Base-by-base conservation (phyloP, 169 alveolate species). In the Cryptosporidium felis region DNA sequence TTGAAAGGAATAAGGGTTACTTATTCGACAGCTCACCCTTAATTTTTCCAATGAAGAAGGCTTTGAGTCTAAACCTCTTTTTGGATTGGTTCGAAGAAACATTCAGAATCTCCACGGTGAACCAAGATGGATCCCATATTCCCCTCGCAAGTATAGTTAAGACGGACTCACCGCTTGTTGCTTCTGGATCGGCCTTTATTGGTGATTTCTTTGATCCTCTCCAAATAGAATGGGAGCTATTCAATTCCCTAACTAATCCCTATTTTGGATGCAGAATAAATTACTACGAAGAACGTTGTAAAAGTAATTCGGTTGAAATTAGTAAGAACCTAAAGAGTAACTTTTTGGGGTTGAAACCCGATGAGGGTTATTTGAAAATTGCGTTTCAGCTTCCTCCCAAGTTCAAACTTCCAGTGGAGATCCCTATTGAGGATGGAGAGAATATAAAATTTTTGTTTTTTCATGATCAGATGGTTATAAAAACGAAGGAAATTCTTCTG, bases 321-420 rank as follows among this genome's bases (percentile, higher is more conserved):
- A 1, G 4, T 9, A 23, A 56, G 5, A 49, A 16, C 0, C 18
- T 6, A 12, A 8, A 74, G 8, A n/a, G 6, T 1, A 28, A 12
- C 9, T 74, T 74, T 49, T 1, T 18, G 6, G 67, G 74, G 6
- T 5, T 32, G 10, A 42, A 36, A 2, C 21, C 58, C n/a, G 56
- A 74, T 49, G 10, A 34, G 4, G 67, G 85, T 12, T 74, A 53
- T 34, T 18, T 74, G 5, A 74, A 74, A 9, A 14, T 74, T 10
- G 85, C 85, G 12, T 74, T 74, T 38, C 85, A 74, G 38, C 56
- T 49, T 40, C 85, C 85, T 34, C 67, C 85, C 16, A 53, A 32
- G 3, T n/a, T 53, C 2, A 49, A 12, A 5, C 36, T 74, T 3
- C 85, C 85, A 9, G 67, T 74, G 16, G 38, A 5, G 5, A 45